phyloP scores from a whole-genome alignment of 371 early-diverging fungal genomes.

The Mucor velutinosus region DNA sequence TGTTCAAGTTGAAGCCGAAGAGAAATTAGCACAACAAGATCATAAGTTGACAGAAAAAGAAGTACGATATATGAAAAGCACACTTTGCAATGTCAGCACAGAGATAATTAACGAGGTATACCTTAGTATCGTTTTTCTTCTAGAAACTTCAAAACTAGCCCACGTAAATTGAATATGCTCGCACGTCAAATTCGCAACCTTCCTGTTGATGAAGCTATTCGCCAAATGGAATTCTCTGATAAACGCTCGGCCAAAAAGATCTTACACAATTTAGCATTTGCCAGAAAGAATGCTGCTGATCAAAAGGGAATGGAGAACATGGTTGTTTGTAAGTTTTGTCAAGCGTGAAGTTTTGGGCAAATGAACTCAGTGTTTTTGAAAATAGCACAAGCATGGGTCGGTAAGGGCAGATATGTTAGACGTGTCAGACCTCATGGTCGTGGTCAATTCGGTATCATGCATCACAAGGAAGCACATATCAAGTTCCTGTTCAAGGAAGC shows the following conservation, averaged over 20 bases:
- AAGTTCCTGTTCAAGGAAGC: slow-evolving; percentile 78
- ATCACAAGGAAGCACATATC: slow-evolving; percentile 81
- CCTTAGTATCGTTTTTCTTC: slow-evolving; percentile 70
- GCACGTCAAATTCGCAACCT: slow-evolving; percentile 85
- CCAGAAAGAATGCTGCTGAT: slow-evolving; percentile 69
- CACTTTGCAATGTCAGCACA: slow-evolving; percentile 21
- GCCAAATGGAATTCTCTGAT: slow-evolving; percentile 85
- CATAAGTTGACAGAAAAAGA: slow-evolving; percentile 46
- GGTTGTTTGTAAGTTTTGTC: slow-evolving; percentile 40
- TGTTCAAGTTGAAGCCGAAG: slow-evolving; percentile 47
- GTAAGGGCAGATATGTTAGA: slow-evolving; percentile 79
- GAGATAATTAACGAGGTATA: slow-evolving; percentile 11
- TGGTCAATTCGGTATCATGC: slow-evolving; percentile 82
- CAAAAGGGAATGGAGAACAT: slow-evolving; percentile 73
- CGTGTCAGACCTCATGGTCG: slow-evolving; percentile 78
- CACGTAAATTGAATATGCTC: slow-evolving; percentile 83
- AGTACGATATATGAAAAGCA: slow-evolving; percentile 39
- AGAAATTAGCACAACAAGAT: slow-evolving; percentile 37
- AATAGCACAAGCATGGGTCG: slow-evolving; percentile 83
- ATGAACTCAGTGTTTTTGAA: background rate
- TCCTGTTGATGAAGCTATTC: slow-evolving; percentile 78
- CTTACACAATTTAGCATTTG: slow-evolving; percentile 73
- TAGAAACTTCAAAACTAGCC: slow-evolving; percentile 72
- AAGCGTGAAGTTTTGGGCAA: background rate
- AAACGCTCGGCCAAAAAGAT: slow-evolving; percentile 79